phyloP scores from a whole-genome alignment of 192 early-diverging fungal genomes.

The Coemansia erecta region DNA sequence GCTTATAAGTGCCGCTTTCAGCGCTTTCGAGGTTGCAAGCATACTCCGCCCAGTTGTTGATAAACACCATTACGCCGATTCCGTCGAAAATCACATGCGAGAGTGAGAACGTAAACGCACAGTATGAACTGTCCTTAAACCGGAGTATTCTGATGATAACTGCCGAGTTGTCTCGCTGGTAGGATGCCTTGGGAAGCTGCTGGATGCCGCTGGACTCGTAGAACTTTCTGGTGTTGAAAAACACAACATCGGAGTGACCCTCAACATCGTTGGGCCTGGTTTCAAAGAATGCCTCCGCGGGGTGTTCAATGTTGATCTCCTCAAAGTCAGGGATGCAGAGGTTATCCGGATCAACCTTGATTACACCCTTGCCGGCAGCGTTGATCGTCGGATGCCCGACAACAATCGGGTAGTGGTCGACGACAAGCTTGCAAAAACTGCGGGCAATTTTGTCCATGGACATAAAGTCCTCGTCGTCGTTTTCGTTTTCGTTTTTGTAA shows the following conservation, averaged over 20 bases:
- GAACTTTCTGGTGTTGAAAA: conserved; percentile 39
- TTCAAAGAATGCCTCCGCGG: conserved; percentile 28
- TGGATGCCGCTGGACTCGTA: conserved; percentile 17
- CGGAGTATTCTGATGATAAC: conserved; percentile 27
- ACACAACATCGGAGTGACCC: not conserved
- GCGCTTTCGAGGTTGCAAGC: conserved; percentile 13
- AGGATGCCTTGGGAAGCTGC: conserved; percentile 24
- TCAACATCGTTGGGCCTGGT: not conserved
- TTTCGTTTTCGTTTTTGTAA: conserved; percentile 16
- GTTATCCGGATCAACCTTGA: conserved; percentile 27
- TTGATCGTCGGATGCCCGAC: conserved; percentile 28
- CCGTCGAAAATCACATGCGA: conserved; percentile 45
- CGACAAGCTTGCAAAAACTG: conserved; percentile 29
- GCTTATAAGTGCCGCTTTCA: conserved; percentile 10
- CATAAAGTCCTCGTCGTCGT: conserved; percentile 26
- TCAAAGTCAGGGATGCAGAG: conserved; percentile 37
- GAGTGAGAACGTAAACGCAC: conserved; percentile 25
- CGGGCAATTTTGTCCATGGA: conserved; percentile 17
- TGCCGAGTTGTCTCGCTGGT: conserved; percentile 25
- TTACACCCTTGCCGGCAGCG: conserved; percentile 17
- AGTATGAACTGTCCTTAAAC: conserved; percentile 31
- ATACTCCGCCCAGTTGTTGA: conserved; percentile 42
- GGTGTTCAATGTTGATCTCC: conserved; percentile 21
- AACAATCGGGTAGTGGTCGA: conserved; percentile 44
- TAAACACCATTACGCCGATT: conserved; percentile 13